Percentiles rank a stretch among this genome's conserved stretches.
Evolutionary conservation across 2,329 filamentous ascomycete genomes (phyloP).

Genomic region (Sarocladiaceae sp.): DNA sequence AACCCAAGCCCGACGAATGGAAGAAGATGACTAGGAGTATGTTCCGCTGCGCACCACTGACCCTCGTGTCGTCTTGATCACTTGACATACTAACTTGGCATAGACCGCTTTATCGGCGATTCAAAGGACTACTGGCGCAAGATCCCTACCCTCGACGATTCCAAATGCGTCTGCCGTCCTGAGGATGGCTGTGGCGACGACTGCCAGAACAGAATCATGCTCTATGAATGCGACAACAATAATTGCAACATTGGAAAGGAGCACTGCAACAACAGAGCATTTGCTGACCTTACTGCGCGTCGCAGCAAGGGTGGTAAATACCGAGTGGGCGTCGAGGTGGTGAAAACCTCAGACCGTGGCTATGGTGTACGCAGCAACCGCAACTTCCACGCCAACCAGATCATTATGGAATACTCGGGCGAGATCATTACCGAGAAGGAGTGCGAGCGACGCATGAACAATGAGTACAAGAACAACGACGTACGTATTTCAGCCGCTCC

Average conservation of each 20-base stretch:
- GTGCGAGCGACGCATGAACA: conserved; percentile 88
- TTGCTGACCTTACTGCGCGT: conserved; percentile 70
- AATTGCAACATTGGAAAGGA: conserved; percentile 79
- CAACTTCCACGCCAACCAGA: conserved; percentile 80
- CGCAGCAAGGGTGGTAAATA: conserved; percentile 76
- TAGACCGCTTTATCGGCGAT: conserved; percentile 86
- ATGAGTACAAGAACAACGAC: conserved; percentile 88
- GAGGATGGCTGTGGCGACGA: conserved; percentile 80
- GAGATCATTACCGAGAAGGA: conserved; percentile 96
- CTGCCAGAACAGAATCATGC: conserved; percentile 94
- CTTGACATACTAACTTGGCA: conserved; percentile 23
- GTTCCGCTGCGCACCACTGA: conserved; percentile 22
- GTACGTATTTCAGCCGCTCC: conserved; percentile 40
- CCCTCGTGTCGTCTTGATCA: conserved; percentile 2
- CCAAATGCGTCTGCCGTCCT: conserved; percentile 69
- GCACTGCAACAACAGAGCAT: conserved; percentile 78
- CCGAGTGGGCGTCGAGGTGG: conserved; percentile 88
- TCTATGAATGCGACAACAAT: conserved; percentile 87
- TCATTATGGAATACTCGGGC: conserved; percentile 97
- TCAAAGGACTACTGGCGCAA: conserved; percentile 77
- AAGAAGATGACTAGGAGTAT: conserved; percentile 84
- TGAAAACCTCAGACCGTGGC: conserved; percentile 82
- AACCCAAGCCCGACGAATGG: conserved; percentile 91
- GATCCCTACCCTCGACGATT: conserved; percentile 65
- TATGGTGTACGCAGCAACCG: conserved; percentile 89